A percentile compares a stretch with the other conserved stretches of the same genome.
These are phyloP conservation scores for Phialemonium atrogriseum DNA, from an alignment of 2,329 filamentous ascomycete species.

Conservation along the genomic window DNA sequence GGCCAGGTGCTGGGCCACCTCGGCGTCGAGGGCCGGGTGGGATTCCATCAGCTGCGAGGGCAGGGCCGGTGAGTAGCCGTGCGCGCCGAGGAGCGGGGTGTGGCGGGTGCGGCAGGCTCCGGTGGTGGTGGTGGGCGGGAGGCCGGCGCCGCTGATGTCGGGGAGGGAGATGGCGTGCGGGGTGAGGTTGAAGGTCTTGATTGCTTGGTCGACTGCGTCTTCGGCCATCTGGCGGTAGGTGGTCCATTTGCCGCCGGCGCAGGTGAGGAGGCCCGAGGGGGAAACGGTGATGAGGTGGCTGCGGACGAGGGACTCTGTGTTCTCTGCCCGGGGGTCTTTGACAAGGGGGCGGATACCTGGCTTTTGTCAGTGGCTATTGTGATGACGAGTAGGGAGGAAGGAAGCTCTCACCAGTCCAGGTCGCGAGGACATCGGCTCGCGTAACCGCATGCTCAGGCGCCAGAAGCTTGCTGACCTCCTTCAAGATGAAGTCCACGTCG, in stretches of 20 bases:
- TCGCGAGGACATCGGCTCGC: slow-evolving; percentile 78
- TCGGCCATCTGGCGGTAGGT: slow-evolving; percentile 92
- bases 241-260: slow-evolving; percentile 86
- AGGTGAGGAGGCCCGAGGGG: slow-evolving; percentile 72
- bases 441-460: slow-evolving; percentile 79
- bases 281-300: slow-evolving; percentile 79
- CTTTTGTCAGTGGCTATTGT: slow-evolving; percentile 7
- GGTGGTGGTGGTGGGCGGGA: slow-evolving; percentile 22
- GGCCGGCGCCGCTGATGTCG: slow-evolving; percentile 60
- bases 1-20: slow-evolving; percentile 56
- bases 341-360: slow-evolving; percentile 62
- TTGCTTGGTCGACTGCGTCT: slow-evolving; percentile 75
- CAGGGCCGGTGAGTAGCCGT: slow-evolving; percentile 75
- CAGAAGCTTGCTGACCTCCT: slow-evolving; percentile 74
- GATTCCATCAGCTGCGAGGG: slow-evolving; percentile 74
- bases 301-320: slow-evolving; percentile 79
- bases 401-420: slow-evolving; percentile 63
- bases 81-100: slow-evolving; percentile 72
- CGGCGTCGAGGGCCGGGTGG: slow-evolving; percentile 58
- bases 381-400: not conserved
- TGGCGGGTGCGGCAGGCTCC: slow-evolving; percentile 78
- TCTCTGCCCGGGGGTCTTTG: slow-evolving; percentile 75
- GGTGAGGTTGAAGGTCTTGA: slow-evolving; percentile 58
- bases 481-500: slow-evolving; percentile 82
- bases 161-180: slow-evolving; percentile 50